Evolutionary conservation across 1,284 basidiomycete genomes (phyloP).

Genomic region (Austroboletus niveus): DNA sequence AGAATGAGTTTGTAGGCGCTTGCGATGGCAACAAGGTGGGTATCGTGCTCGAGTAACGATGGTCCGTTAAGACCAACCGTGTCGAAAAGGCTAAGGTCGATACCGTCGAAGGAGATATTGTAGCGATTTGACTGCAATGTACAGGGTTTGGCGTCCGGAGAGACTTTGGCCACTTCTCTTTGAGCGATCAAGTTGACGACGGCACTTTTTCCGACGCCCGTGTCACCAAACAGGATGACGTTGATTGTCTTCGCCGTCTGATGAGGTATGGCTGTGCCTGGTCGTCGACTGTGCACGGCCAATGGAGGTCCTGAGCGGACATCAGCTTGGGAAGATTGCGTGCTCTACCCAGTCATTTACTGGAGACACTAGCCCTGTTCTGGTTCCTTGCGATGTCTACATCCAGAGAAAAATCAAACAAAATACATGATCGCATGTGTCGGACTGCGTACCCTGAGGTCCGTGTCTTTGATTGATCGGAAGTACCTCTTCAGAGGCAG

Average conservation of each 20-base stretch:
- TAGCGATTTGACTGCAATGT: not conserved
- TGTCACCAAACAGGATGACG: slow-evolving; percentile 3
- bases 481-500: no score
- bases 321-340: no score
- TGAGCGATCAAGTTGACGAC: slow-evolving; percentile 2
- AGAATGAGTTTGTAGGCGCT: slow-evolving; percentile 1
- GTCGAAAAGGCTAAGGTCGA: not conserved
- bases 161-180: not conserved
- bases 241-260: not conserved
- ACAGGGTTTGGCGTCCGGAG: not conserved
- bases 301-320: no score
- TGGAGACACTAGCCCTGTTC: no score
- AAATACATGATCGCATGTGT: no score
- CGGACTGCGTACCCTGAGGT: no score
- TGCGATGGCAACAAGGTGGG: slow-evolving; percentile 1
- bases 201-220: not conserved
- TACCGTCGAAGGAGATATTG: not conserved
- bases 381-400: no score
- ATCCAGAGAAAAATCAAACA: no score
- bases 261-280: no score
- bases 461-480: no score
- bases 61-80: not conserved
- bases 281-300: no score
- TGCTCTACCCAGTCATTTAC: no score
- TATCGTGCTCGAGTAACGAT: not conserved